Conservation (phyloP, 352 stramenopile genomes). For the Phytophthora foliorum region DNA sequence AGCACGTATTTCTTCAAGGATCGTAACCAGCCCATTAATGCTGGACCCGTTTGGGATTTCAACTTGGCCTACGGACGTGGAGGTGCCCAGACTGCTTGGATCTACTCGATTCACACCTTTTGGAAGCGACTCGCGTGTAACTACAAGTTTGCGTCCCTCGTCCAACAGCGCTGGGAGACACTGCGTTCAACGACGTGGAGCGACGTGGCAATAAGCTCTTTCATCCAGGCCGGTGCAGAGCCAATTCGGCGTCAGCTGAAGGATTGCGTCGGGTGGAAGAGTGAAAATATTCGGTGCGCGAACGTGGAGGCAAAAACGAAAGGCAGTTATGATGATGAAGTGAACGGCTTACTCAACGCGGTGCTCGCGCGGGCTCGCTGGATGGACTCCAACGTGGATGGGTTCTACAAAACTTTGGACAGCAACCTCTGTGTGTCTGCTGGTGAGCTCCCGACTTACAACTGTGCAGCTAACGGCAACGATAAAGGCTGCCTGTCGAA, state of each 20-base stretch:
- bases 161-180: slow-evolving; percentile 62
- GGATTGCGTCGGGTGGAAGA: slow-evolving; percentile 60
- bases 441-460: slow-evolving; percentile 60
- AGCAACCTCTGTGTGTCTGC: slow-evolving; percentile 41
- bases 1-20: slow-evolving; percentile 84
- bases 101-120: slow-evolving; percentile 62
- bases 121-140: slow-evolving; percentile 78
- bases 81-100: slow-evolving; percentile 52
- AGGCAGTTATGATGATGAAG: slow-evolving; percentile 49
- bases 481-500: slow-evolving; percentile 58
- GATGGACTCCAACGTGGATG: slow-evolving; percentile 59
- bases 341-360: slow-evolving; percentile 43
- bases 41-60: slow-evolving; percentile 76
- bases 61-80: slow-evolving; percentile 70
- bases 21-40: slow-evolving; percentile 68
- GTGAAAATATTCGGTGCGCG: slow-evolving; percentile 61
- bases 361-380: slow-evolving; percentile 53
- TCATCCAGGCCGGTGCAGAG: slow-evolving; percentile 47
- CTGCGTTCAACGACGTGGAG: slow-evolving; percentile 62
- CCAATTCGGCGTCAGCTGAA: slow-evolving; percentile 58
- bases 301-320: slow-evolving; percentile 48
- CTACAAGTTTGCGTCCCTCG: slow-evolving; percentile 73
- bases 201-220: slow-evolving; percentile 56
- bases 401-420: slow-evolving; percentile 53
- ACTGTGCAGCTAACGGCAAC: slow-evolving; percentile 58